phyloP scores from a whole-genome alignment of 2,329 filamentous ascomycete species.

The Plenodomus tracheiphilus region DNA sequence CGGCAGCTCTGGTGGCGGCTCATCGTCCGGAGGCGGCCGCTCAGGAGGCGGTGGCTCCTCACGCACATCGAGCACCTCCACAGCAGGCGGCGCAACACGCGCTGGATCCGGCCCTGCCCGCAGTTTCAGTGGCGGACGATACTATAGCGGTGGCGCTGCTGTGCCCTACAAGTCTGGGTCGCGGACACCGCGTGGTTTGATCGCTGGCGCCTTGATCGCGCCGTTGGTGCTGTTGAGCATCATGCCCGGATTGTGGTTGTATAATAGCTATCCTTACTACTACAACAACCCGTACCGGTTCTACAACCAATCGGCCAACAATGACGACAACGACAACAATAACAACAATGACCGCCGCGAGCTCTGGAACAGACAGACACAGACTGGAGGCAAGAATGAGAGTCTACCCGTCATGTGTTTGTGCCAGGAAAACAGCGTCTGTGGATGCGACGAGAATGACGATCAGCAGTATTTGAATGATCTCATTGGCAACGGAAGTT shows the following conservation, averaged over 20 bases:
- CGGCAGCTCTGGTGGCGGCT: constrained; percentile 15
- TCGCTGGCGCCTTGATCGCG: constrained; percentile 54
- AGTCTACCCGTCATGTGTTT: constrained; percentile 64
- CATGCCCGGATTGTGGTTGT: constrained; percentile 68
- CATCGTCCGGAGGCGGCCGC: constrained; percentile 12
- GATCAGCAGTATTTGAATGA: constrained; percentile 62
- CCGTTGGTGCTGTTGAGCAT: constrained; percentile 55
- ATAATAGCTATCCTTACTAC: constrained; percentile 64
- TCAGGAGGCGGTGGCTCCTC: constrained; percentile 20
- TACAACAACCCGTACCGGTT: constrained; percentile 62
- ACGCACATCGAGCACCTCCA: constrained; percentile 31
- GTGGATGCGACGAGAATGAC: constrained; percentile 71
- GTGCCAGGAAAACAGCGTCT: constrained; percentile 61
- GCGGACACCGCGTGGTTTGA: constrained; percentile 54
- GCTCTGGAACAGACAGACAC: constrained; percentile 8
- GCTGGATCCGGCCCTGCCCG: constrained; percentile 59
- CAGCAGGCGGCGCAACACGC: constrained; percentile 50
- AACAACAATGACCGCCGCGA: constrained; percentile 13
- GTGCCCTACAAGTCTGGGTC: constrained; percentile 64
- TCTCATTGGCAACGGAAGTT: constrained; percentile 61
- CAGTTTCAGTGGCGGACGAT: constrained; percentile 66
- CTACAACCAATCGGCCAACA: constrained; percentile 49
- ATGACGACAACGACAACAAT: constrained; percentile 45
- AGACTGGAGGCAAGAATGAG: constrained; percentile 53
- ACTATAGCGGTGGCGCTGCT: constrained; percentile 65